phyloP scores from a whole-genome alignment of 331 rosid genomes.

The Quercus lobata region DNA sequence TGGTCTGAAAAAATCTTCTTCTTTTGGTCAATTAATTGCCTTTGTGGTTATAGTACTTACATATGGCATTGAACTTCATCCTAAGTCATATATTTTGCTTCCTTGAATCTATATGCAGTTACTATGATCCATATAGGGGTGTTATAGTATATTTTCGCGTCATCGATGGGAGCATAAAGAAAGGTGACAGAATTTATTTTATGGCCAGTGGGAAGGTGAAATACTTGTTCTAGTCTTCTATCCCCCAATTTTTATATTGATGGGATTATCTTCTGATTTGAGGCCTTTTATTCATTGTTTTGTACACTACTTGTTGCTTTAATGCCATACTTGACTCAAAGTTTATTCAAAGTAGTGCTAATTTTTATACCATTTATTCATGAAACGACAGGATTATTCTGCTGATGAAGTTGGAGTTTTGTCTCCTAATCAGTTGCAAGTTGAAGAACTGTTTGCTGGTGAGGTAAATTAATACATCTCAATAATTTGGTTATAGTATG shows the following conservation, averaged over 20 bases:
- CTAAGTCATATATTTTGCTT: slow-evolving; percentile 16
- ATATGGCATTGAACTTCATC: slow-evolving; percentile 12
- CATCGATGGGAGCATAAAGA: slow-evolving; percentile 84
- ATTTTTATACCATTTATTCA: neutral
- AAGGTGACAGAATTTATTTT: slow-evolving; percentile 82
- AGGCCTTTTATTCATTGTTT: neutral
- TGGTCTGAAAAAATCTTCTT: too few species aligned
- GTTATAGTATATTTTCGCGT: slow-evolving; percentile 88
- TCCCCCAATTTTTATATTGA: neutral
- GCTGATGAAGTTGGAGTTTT: slow-evolving; percentile 95
- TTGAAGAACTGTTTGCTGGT: slow-evolving; percentile 69
- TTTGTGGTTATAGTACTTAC: neutral
- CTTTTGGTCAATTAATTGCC: too few species aligned
- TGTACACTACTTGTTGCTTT: neutral
- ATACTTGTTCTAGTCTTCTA: slow-evolving; percentile 14
- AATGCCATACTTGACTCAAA: slow-evolving; percentile 2
- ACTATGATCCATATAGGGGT: slow-evolving; percentile 91
- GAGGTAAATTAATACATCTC: slow-evolving; percentile 55
- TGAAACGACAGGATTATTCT: slow-evolving; percentile 58
- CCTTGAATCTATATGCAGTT: slow-evolving; percentile 51
- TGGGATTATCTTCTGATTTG: neutral
- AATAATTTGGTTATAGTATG: neutral
- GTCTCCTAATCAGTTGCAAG: slow-evolving; percentile 84
- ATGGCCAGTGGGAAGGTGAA: slow-evolving; percentile 91
- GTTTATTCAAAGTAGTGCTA: slow-evolving; percentile 6